A percentile compares a stretch with the other conserved stretches of the same genome.
Evolutionary conservation across 2,329 filamentous ascomycete species (phyloP).

Genomic region (Diaporthe citriasiana): DNA sequence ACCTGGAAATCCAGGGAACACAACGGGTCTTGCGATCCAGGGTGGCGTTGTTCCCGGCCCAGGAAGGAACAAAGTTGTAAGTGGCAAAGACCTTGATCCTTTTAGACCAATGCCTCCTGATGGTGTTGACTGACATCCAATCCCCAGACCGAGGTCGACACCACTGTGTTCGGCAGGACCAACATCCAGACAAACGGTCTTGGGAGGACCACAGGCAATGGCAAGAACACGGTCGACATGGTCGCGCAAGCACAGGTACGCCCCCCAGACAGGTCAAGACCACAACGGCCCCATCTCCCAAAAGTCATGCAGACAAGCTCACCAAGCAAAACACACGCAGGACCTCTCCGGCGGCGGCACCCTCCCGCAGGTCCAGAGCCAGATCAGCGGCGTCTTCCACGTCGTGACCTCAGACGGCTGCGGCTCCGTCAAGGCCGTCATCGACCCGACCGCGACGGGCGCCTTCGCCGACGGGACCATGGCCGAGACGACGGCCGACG

Average conservation of each 20-base stretch:
- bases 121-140: background rate
- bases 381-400: conserved; percentile 55
- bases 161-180: conserved; percentile 46
- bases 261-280: background rate
- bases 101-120: background rate
- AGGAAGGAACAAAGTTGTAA: conserved; percentile 36
- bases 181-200: conserved; percentile 55
- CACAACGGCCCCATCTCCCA: background rate
- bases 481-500: conserved; percentile 41
- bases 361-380: conserved; percentile 56
- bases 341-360: conserved; percentile 54
- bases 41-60: conserved; percentile 45
- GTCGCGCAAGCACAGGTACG: conserved; percentile 47
- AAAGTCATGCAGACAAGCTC: background rate
- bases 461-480: conserved; percentile 41
- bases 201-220: conserved; percentile 54
- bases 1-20: conserved; percentile 44
- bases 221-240: conserved; percentile 54
- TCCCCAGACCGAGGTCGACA: conserved; percentile 50
- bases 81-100: background rate
- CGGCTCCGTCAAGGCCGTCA: conserved; percentile 56
- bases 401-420: conserved; percentile 60
- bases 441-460: conserved; percentile 54
- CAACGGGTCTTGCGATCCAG: conserved; percentile 44
- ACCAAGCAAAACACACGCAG: conserved; percentile 45